Conservation (phyloP, 2,329 filamentous ascomycete genomes). For the Colletotrichum theobromicola region DNA sequence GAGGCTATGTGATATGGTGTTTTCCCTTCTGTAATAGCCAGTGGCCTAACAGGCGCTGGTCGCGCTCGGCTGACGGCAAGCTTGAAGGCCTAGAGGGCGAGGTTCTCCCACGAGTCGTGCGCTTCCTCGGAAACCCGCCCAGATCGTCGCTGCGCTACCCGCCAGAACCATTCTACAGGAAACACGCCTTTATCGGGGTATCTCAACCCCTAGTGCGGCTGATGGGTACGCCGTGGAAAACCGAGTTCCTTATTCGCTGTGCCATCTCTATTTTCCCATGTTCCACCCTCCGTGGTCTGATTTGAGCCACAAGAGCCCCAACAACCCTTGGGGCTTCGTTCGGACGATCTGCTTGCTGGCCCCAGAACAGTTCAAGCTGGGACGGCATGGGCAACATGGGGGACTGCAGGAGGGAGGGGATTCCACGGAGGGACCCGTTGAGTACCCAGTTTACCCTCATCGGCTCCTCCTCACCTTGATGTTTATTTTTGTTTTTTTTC, state of each 20-base stretch:
- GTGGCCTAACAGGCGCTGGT: neutral
- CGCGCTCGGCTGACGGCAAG: constrained; percentile 8
- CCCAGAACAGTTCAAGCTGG: neutral
- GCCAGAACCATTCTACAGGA: neutral
- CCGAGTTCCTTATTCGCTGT: neutral
- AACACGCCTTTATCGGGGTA: neutral
- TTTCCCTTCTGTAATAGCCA: too few species aligned
- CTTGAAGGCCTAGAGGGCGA: neutral
- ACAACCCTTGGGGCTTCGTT: neutral
- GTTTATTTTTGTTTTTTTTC: neutral
- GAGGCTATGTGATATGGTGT: neutral
- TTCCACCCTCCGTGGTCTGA: too few species aligned
- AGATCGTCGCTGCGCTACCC: neutral
- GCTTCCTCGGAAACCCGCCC: neutral
- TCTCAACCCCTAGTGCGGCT: neutral
- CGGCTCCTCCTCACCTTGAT: neutral
- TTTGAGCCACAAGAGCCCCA: neutral
- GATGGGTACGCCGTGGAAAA: neutral
- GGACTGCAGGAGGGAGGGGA: neutral
- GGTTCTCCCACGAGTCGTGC: neutral
- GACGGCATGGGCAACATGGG: neutral
- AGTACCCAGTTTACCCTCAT: neutral
- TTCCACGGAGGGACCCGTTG: neutral
- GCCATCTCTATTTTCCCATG: neutral
- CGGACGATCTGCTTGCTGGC: neutral